Evolutionary conservation across 116 monocot species (phyloP).

Genomic region (Posidonia oceanica): DNA sequence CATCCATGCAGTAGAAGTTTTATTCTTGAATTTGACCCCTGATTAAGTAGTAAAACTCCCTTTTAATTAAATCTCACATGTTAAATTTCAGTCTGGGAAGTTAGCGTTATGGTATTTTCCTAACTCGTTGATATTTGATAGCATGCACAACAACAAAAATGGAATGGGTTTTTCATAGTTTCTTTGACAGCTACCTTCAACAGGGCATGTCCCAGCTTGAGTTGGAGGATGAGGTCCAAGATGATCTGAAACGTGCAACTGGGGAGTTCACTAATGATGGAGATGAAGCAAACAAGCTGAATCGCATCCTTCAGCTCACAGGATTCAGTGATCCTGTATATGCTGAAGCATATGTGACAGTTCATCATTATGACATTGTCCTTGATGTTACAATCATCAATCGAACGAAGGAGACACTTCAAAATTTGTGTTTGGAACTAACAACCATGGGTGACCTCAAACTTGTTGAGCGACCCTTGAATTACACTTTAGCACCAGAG

Average conservation of each 20-base stretch:
- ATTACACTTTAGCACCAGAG: constrained; percentile 82
- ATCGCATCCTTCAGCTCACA: constrained; percentile 81
- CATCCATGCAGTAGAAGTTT: too few relatives aligned
- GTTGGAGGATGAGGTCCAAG: constrained; percentile 90
- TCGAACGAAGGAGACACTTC: constrained; percentile 85
- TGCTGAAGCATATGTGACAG: constrained; percentile 90
- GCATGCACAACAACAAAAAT: neutral
- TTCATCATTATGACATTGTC: constrained; percentile 90
- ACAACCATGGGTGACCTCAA: constrained; percentile 93
- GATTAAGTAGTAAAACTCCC: too few relatives aligned
- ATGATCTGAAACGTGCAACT: constrained; percentile 93
- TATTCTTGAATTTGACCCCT: too few relatives aligned
- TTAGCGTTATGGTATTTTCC: too few relatives aligned
- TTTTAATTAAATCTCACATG: too few relatives aligned
- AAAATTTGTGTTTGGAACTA: constrained; percentile 78
- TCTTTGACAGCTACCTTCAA: neutral
- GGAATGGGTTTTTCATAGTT: neutral
- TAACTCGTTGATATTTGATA: too few relatives aligned
- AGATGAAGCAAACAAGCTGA: constrained; percentile 74
- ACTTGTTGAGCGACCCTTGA: constrained; percentile 86
- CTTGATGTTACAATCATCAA: constrained; percentile 92
- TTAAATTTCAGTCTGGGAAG: too few relatives aligned
- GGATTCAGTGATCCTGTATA: constrained; percentile 96
- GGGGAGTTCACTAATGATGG: constrained; percentile 81
- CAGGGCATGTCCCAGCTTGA: constrained; percentile 93